These are phyloP conservation scores for Hypoxylon sp. DNA, from an alignment of 2,329 filamentous ascomycete genomes.

Conservation along the genomic window DNA sequence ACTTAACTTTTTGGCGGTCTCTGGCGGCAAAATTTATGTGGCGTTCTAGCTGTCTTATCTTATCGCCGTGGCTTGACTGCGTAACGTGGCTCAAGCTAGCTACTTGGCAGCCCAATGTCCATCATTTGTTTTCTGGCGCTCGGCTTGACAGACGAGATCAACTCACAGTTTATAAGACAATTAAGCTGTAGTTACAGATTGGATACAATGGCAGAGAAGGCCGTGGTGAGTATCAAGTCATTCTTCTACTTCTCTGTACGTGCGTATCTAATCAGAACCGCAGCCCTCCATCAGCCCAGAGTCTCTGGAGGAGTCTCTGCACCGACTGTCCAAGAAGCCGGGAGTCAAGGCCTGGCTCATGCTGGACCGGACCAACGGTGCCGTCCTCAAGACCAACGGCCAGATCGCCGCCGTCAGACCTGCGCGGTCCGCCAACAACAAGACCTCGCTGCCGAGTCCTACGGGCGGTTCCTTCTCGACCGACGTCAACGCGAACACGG, in stretches of 20 bases:
- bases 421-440: slow-evolving; percentile 43
- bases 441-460: slow-evolving; percentile 39
- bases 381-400: slow-evolving; percentile 78
- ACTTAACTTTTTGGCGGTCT: slow-evolving; percentile 56
- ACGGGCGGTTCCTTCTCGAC: slow-evolving; percentile 53
- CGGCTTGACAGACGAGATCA: neutral
- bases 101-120: slow-evolving; percentile 2
- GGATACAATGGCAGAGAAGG: slow-evolving; percentile 42
- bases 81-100: slow-evolving; percentile 41
- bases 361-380: slow-evolving; percentile 73
- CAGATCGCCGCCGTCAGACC: slow-evolving; percentile 67
- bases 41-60: slow-evolving; percentile 46
- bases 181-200: neutral
- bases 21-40: slow-evolving; percentile 50
- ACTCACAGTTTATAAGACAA: neutral
- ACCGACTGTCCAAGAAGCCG: slow-evolving; percentile 76
- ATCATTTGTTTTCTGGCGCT: neutral
- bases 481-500: slow-evolving; percentile 52
- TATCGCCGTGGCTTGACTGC: slow-evolving; percentile 28
- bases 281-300: slow-evolving; percentile 60
- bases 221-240: slow-evolving; percentile 32
- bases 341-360: slow-evolving; percentile 82
- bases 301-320: slow-evolving; percentile 70
- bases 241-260: neutral
- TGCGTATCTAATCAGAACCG: neutral